Evolutionary conservation across 768 basidiomycete genomes (phyloP), one percentile per base, ranked within the genome.

Genomic region (Hericium coralloides): DNA sequence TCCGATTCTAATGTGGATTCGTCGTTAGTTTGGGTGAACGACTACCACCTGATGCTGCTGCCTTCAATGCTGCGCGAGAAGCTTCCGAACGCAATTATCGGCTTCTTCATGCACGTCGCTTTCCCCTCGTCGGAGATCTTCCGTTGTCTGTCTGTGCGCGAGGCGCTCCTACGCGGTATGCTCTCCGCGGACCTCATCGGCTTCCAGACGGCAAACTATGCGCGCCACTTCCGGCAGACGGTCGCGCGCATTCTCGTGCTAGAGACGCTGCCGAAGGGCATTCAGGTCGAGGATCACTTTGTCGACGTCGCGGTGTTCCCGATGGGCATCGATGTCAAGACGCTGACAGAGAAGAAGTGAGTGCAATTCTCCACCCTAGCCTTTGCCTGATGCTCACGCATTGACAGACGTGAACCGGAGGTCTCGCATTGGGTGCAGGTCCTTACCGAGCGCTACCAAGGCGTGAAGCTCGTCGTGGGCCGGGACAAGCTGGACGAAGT

Each of bases 71-170:
- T 98, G 26, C 85, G 95, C 52, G 77, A 83, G 25, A 60, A 78
- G 65, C 67, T 92, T 69, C 68, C 84, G 68, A 75, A 77, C 18
- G 82, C 84, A 0, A 82, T 84, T 38, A 89, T 92, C 63, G 92
- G 82, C 8, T 97, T 98, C 81, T 98, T 98, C 79, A 82, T 97
- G 72, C 95, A 98, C 68, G 93, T 95, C 56, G 91, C 95, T 2
- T 98, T 97, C 74, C 95, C 95, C 3, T 88, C 85, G 43, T 92
- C 90, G 25, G 95, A 98, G 71, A 95, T 97, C 63, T 97, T 97
- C 79, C 79, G 95, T 8, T 95, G 93, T 70, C 76, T 98, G 31
- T 85, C 87, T 3, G 83, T 89, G 3, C 79, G 88, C 52, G 79
- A 85, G 60, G 79, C 86, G 22, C 79, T 97, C 22, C 76, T 98